Evolutionary conservation across 148 eudicot species (phyloP), one percentile per base, ranked within the genome.

Genomic region (Dysphania ambrosioides): DNA sequence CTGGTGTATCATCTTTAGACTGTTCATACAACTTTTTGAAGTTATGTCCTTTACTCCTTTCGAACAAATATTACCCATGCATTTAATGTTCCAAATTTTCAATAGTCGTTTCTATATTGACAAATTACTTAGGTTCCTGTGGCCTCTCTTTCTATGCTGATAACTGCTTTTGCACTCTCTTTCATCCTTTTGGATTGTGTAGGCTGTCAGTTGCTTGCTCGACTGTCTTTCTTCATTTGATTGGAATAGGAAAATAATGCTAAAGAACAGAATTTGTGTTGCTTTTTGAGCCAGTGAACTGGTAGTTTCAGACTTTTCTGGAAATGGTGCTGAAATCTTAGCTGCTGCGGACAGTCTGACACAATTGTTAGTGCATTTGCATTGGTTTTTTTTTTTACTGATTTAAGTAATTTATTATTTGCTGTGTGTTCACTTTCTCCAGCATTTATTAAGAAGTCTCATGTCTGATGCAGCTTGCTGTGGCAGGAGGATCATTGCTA

Each of bases 261-360:
- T 69, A 24, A 70, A n/a, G 60, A 56, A 55, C 31, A 61, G 15
- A 47, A 51, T 13, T 31, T 49, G 31, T 38, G 29, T 82, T 71
- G 66, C 65, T 71, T 66, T 72, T 49, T 80, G 67, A 31, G 79
- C 61, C 91, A 96, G 97, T 73, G 97, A 96, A 83, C 83, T 96
- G 72, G 99, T 97, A 27, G 97, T 96, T 83, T 96, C 99, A 57
- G 96, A 90, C 41, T 82, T 96, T 77, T 84, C 94, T 69, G 97
- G 99, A 73, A 85, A 86, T 75, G 97, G 99, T 63, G 94, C 97
- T 65, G 97, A 97, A 53, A 86, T 92, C 71, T 79, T 96, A 83
- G 88, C 99, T 34, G 81, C 94, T 78, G 94, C 99, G n/a, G n/a
- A n/a, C n/a, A n/a, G n/a, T n/a, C n/a, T 9, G 83, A 77, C 87